Base-by-base conservation (phyloP, 768 basidiomycete genomes). In the Gautieria morchelliformis region DNA sequence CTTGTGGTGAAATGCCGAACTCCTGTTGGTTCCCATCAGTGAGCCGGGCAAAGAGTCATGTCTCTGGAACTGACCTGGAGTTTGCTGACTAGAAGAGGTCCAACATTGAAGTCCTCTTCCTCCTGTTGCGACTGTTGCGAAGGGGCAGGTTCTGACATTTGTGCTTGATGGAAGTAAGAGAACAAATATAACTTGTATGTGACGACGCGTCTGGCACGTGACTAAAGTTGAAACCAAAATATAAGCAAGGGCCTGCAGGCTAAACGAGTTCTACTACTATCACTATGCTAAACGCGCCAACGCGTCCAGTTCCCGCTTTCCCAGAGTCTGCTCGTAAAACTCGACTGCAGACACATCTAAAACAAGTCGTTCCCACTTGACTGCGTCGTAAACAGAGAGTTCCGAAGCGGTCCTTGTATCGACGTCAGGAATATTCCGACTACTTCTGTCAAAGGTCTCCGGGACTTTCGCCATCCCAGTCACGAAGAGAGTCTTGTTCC, bases 341-440 rank as follows among this genome's bases (percentile, higher is more conserved):
- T 92, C 84, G n/a, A 93, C 83, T 3, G 92, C 91, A 54, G 82
- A 79, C 59, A 87, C 65, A 65, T 97, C 94, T 67, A 97, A 65
- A 37, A 96, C 75, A 32, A 93, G 70, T 64, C 88, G 82, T 58
- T 83, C 82, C 83, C 91, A 91, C 70, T 83, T 87, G 65, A 97
- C 70, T 42, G 90, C 67, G 65, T 95, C 87, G 70, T 90, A 94
- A 15, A 95, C 84, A 20, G 76, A 82, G 56, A 91, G 72, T 48
- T 90, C 79, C 40, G 82, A 72, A 17, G 82, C 82, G 2, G 80
- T 81, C 40, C 76, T 75, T 47, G 87, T 71, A 47, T 83, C 80
- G 24, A 89, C 77, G 49, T 78, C 76, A n/a, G 78, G 78, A 22
- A 98, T 72, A 69, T 94, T 94, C 39, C 77, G 71, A 52, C 83